Base-by-base conservation (phyloP, 208 protist genomes). In the Trypanosoma caninum region DNA sequence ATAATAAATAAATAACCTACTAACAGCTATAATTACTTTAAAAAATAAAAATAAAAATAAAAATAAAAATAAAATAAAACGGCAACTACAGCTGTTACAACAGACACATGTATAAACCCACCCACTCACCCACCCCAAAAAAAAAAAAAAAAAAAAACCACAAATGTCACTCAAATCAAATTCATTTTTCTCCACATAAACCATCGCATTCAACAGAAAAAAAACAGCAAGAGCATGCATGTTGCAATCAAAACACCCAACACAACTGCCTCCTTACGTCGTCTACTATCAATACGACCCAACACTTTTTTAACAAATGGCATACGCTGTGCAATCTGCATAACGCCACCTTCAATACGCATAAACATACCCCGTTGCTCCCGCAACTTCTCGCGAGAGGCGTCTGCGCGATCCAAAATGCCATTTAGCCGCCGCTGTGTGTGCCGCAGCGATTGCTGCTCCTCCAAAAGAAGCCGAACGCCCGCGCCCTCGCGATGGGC, bases 281-380 rank as follows among this genome's bases (percentile, higher is more conserved):
- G 71, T 16, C 67, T 82, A 5, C 65, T 59, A 38, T 91, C 76
- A 65, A 95, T 95, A 34, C 76, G 74, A 8, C 52, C 58, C 38
- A 95, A 67, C 51, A 92, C 65, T 22, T 74, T 73, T 42, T 89
- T 69, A n/a, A 95, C 70, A 20, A 93, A 51, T 2, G 89, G 89
- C 14, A 93, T 73, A 27, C 80, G 83, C 68, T 89, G 72, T 18
- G 79, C 74, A 47, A 95, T 80, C 35, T 78, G 61, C 35, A 88
- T 31, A 10, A 89, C 57, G 20, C 70, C 56, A 51, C 87, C 82
- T 11, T 62, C 70, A 37, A 91, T 81, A 4, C 54, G 55, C n/a
- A 53, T 47, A 50, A 95, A 93, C 0, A 60, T 68, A 44, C 91
- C 81, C 8, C 86, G 77, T 71, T 95, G 89, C 56, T 44, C 41